Base-by-base conservation (phyloP, 768 basidiomycete genomes). In the Pleurotus sapidus region DNA sequence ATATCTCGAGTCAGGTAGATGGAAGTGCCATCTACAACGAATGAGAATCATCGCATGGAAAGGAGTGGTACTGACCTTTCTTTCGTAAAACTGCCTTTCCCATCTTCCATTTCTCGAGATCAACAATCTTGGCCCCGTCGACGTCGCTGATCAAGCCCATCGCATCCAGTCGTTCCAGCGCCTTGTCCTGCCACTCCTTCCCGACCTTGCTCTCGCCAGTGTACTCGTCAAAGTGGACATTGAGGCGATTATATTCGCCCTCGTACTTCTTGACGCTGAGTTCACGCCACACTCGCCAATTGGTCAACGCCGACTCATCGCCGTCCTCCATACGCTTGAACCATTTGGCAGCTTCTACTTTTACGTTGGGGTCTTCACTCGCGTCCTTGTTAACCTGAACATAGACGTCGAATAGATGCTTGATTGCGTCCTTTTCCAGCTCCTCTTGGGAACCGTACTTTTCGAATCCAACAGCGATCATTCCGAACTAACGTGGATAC, bases 261-360 rank as follows among this genome's bases (percentile, higher is more conserved):
- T 81, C 81, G 73, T 98, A 96, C 73, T 93, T 93, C 65, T 86
- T 85, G 65, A 99, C 84, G 61, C 93, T 95, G 49, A 95, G 73
- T 65, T 91, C 87, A 23, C 96, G 89, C 93, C 95, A 99, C 58
- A 88, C 82, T 15, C 88, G 83, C 96, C 96, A 99, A 71, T 95
- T 89, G 56, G 76, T 78, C 37, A 98, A 81, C 2, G 93, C 89
- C 8, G 75, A 77, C 61, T 93, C 87, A 64, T 98, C 93, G 23
- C 93, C 93, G 61, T 94, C 91, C 68, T 95, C 93, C 93, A 97
- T 96, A 9, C 87, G 87, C 71, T 88, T 93, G 80, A 99, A 99
- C 82, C 91, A 94, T 48, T 80, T 76, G 0, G 90, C 91, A 0
- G 93, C 93, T 49, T 86, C 83, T 5, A 72, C 79, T 72, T 89